Evolutionary conservation across 257 asterid genomes (phyloP), one percentile per base, ranked within the genome.

Genomic region (Lycium barbarum): DNA sequence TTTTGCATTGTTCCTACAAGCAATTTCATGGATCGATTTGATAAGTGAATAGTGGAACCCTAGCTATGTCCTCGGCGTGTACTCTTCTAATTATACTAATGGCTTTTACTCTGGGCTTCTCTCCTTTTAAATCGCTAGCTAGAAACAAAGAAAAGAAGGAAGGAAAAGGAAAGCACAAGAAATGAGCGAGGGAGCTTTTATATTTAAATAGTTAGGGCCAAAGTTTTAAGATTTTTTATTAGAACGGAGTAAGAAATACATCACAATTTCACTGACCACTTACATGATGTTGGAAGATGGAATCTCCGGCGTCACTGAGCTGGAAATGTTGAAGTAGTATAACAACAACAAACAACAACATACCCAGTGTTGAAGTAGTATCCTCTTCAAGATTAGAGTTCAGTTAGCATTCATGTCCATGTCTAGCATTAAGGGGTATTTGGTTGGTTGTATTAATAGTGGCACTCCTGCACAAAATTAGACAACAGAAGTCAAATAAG

Each of bases 71-170:
- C 55, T 17, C 9, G 79, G 55, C 13, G 49, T 18, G 15, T 9
- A 43, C 79, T 65, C 15, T 40, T 43, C 17, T 57, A 57, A 40
- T 9, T 17, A 71, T 43, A 43, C 55, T 11, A 22, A 49, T 71
- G 79, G 9, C 9, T 71, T 70, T 70, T 71, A 40, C 79, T 71
- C 55, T 40, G 79, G 54, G 9, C 79, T 18, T 71, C 55, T 71
- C 36, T 18, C 17, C 3, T 70, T 65, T 33, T 65, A 11, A 40
- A 26, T 65, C 4, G 40, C 55, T 40, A 45, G 20, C 17, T 14
- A 71, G 79, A 71, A 57, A 57, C 62, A 57, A 57, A 40, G 45
- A 40, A 40, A 65, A 65, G 55, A 71, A 38, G 15, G 12, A 70
- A 70, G 35, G 53, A 71, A 71, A 71, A 71, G 3, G 35, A 10